These are phyloP conservation scores for Paradendryphiella salina DNA, from an alignment of 2,329 filamentous ascomycete genomes.

Conservation along the genomic window DNA sequence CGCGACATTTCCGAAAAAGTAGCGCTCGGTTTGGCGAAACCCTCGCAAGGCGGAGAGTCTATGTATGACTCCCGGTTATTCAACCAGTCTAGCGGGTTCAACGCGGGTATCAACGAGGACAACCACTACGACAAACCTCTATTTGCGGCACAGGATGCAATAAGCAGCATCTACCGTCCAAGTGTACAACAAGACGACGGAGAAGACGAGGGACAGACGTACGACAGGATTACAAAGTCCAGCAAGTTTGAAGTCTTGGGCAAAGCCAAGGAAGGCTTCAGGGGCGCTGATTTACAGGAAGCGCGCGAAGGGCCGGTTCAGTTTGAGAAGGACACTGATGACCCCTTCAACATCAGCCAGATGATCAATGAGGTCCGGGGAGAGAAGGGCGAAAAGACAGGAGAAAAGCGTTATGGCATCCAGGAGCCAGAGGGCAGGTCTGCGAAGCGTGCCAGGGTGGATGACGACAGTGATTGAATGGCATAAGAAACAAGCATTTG, in stretches of 20 bases:
- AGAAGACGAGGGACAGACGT: constrained; percentile 77
- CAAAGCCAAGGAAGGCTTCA: constrained; percentile 81
- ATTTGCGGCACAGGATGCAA: constrained; percentile 92
- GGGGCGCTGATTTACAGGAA: constrained; percentile 81
- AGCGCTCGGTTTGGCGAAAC: constrained; percentile 89
- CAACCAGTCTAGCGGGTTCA: constrained; percentile 90
- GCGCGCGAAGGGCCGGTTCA: constrained; percentile 88
- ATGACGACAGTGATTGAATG: constrained; percentile 62
- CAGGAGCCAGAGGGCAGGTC: constrained; percentile 61
- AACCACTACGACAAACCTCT: constrained; percentile 96
- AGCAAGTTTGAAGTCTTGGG: constrained; percentile 89
- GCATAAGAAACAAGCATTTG: background rate
- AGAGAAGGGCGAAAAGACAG: constrained; percentile 58
- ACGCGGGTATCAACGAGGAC: constrained; percentile 93
- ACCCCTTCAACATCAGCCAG: constrained; percentile 93
- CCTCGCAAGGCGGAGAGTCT: constrained; percentile 84
- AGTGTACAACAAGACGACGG: constrained; percentile 70
- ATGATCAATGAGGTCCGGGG: constrained; percentile 81
- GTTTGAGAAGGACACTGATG: constrained; percentile 85
- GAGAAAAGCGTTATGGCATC: constrained; percentile 76
- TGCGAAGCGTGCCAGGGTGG: constrained; percentile 75
- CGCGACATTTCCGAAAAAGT: constrained; percentile 98
- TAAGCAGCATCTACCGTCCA: constrained; percentile 90
- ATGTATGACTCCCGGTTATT: constrained; percentile 98
- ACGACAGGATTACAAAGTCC: constrained; percentile 84